Evolutionary conservation across 768 basidiomycete species (phyloP).

Genomic region (Kockovaella imperatae): DNA sequence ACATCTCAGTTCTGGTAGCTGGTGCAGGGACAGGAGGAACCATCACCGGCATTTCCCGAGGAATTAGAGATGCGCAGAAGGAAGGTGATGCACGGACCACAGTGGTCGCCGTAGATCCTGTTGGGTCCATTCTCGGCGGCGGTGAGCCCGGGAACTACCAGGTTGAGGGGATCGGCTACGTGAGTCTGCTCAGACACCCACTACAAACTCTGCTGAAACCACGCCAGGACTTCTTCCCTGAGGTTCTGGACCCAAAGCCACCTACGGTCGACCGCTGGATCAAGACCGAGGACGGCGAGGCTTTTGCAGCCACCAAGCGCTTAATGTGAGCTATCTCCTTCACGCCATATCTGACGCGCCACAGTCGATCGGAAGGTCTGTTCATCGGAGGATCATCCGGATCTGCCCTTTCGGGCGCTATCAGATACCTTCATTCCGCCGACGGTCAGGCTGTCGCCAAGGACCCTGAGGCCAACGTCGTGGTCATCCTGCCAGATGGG

Average conservation of each 20-base stretch:
- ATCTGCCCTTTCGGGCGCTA: constrained; percentile 67
- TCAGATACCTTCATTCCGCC: constrained; percentile 66
- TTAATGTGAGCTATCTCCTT: constrained; percentile 52
- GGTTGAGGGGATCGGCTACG: constrained; percentile 86
- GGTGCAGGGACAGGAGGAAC: constrained; percentile 95
- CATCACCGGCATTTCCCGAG: constrained; percentile 58
- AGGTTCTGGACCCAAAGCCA: constrained; percentile 66
- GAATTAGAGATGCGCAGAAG: constrained; percentile 40
- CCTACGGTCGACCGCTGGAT: constrained; percentile 57
- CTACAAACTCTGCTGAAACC: background rate
- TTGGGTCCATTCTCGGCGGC: constrained; percentile 77
- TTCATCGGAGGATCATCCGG: constrained; percentile 92
- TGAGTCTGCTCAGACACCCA: constrained; percentile 6
- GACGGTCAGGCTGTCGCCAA: constrained; percentile 57
- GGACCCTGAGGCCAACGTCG: constrained; percentile 70
- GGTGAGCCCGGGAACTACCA: constrained; percentile 55
- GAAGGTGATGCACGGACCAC: constrained; percentile 7
- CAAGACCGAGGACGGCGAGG: constrained; percentile 73
- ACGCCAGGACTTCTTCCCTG: constrained; percentile 67
- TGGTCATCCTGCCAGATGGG: constrained; percentile 81
- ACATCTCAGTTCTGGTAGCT: constrained; percentile 63
- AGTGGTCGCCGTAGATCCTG: constrained; percentile 86
- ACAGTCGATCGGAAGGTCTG: constrained; percentile 65
- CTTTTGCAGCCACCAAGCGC: constrained; percentile 64
- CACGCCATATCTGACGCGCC: background rate